Conservation (phyloP, 2,329 filamentous ascomycete genomes). For the Herpomyces periplanetae region DNA sequence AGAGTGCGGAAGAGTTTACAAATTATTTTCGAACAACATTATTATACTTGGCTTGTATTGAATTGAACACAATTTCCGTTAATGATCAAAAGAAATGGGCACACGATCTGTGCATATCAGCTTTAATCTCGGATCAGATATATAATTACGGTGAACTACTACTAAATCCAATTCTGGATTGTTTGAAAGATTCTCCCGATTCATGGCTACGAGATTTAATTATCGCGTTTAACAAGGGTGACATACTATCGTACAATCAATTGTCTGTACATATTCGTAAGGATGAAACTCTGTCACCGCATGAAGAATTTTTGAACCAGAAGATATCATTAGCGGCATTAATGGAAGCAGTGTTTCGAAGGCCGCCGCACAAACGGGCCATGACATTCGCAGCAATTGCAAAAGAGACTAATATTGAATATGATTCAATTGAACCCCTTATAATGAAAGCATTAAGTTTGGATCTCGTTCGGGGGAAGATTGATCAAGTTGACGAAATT, state of each 20-base stretch:
- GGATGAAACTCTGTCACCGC: conserved; percentile 35
- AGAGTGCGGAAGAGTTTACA: conserved; percentile 58
- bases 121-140: conserved; percentile 67
- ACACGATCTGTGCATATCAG: conserved; percentile 68
- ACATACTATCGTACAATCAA: conserved; percentile 47
- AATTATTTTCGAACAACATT: conserved; percentile 92
- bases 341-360: conserved; percentile 79
- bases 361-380: conserved; percentile 69
- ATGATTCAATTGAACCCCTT: conserved; percentile 76
- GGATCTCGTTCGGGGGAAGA: conserved; percentile 54
- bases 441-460: conserved; percentile 97
- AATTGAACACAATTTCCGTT: conserved; percentile 29
- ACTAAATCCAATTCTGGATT: conserved; percentile 72
- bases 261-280: conserved; percentile 39
- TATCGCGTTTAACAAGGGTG: conserved; percentile 85
- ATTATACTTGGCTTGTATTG: conserved; percentile 82
- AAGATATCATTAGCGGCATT: conserved; percentile 92
- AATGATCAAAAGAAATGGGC: conserved; percentile 43
- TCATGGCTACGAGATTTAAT: conserved; percentile 79
- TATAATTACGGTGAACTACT: conserved; percentile 99
- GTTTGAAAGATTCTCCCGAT: conserved; percentile 29
- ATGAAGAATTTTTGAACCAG: conserved; percentile 54
- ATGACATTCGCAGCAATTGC: conserved; percentile 71
- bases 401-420: conserved; percentile 59
- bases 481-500: conserved; percentile 78